A percentile compares a stretch with the other conserved stretches of the same genome.
phyloP scores from a whole-genome alignment of 2,329 filamentous ascomycete genomes.

The Hysterium pulicare region DNA sequence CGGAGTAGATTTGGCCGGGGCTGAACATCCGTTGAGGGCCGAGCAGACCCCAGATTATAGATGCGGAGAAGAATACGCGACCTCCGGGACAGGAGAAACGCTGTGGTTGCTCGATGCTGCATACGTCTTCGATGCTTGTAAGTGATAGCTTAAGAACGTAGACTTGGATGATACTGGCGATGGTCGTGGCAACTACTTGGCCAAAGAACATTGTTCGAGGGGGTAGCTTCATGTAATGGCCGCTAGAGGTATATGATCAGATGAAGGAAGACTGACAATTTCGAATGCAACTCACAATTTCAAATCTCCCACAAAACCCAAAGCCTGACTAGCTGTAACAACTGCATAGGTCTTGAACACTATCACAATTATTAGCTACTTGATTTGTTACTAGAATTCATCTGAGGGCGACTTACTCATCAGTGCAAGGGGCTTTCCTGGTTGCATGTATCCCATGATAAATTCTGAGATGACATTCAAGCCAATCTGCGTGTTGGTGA shows the following conservation, averaged over 20 bases:
- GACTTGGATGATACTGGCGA: constrained; percentile 49
- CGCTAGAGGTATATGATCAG: constrained; percentile 5
- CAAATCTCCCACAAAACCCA: constrained; percentile 16
- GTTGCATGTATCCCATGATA: constrained; percentile 69
- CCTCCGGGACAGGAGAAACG: constrained; percentile 64
- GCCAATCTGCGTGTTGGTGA: constrained; percentile 61
- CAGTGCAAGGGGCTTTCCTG: constrained; percentile 66
- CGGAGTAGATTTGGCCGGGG: constrained; percentile 59
- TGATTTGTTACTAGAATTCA: too few relatives aligned
- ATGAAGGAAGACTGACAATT: constrained; percentile 7
- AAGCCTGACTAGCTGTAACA: constrained; percentile 18
- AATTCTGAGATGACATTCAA: constrained; percentile 56
- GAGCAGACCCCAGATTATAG: constrained; percentile 66
- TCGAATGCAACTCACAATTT: constrained; percentile 17
- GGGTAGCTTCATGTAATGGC: constrained; percentile 48
- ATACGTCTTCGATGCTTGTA: constrained; percentile 45
- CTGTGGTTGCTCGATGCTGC: constrained; percentile 26
- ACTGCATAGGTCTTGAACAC: constrained; percentile 27
- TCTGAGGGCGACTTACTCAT: too few relatives aligned
- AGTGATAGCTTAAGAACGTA: constrained; percentile 50
- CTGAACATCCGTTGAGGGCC: constrained; percentile 63
- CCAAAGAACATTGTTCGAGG: constrained; percentile 51
- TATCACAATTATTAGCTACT: too few relatives aligned
- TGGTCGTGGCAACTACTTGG: constrained; percentile 46
- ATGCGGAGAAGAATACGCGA: constrained; percentile 63